These are phyloP conservation scores for Beauveria asiatica DNA, from an alignment of 2,329 filamentous ascomycete species.

Conservation along the genomic window DNA sequence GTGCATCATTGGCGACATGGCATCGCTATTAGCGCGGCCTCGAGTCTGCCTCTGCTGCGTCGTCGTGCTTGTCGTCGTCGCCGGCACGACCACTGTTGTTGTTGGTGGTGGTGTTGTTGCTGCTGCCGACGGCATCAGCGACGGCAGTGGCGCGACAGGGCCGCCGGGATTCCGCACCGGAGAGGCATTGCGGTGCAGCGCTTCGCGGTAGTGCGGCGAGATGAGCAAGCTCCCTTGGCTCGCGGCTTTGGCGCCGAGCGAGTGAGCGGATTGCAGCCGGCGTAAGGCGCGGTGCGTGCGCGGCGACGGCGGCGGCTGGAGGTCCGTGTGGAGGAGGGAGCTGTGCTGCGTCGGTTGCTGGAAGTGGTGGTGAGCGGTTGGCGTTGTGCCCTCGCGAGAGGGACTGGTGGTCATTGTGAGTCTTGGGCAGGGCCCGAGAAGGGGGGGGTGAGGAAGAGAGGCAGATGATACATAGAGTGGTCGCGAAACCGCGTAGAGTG, in stretches of 20 bases:
- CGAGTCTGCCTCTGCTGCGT: slow-evolving; percentile 24
- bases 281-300: slow-evolving; percentile 60
- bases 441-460: background rate
- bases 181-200: slow-evolving; percentile 27
- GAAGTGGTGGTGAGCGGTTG: background rate
- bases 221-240: slow-evolving; percentile 45
- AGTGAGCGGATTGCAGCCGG: slow-evolving; percentile 68
- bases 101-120: slow-evolving; percentile 11
- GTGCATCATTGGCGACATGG: slow-evolving; percentile 34
- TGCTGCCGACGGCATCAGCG: slow-evolving; percentile 6
- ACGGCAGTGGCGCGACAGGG: background rate
- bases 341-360: background rate
- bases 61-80: slow-evolving; percentile 21
- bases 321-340: slow-evolving; percentile 29
- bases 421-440: background rate
- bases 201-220: slow-evolving; percentile 50
- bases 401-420: slow-evolving; percentile 5
- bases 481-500: slow-evolving; percentile 4
- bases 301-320: slow-evolving; percentile 51
- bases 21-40: slow-evolving; percentile 66
- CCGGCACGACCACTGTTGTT: slow-evolving; percentile 10
- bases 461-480: background rate
- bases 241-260: slow-evolving; percentile 48
- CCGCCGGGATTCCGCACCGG: slow-evolving; percentile 21
- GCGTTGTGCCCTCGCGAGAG: background rate